phyloP scores from a whole-genome alignment of 108 stramenopile species.

The Mayamaea pseudoterrestris region DNA sequence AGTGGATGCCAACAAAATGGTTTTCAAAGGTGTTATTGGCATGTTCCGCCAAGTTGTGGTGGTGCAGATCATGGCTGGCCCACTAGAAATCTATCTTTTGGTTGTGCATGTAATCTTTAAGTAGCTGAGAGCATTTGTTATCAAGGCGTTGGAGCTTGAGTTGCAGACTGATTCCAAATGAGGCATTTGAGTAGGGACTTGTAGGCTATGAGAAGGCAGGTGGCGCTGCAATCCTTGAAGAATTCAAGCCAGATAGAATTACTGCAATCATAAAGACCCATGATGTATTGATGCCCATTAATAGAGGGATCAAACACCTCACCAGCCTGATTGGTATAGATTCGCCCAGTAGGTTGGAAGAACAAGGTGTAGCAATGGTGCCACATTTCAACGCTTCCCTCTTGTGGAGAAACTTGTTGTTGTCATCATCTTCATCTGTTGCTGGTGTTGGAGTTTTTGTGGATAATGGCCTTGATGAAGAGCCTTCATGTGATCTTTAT shows the following conservation, averaged over 20 bases:
- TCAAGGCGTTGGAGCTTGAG: constrained; percentile 5
- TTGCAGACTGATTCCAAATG: background rate
- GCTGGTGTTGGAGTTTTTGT: constrained; percentile 3
- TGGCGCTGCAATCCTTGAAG: background rate
- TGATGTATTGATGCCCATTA: constrained; percentile 13
- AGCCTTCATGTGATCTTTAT: constrained; percentile 18
- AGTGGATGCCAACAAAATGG: constrained; percentile 29
- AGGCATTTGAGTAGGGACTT: background rate
- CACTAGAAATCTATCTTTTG: constrained; percentile 10
- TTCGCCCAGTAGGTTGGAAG: constrained; percentile 1
- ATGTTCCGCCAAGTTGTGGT: constrained; percentile 28
- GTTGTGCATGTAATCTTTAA: constrained; percentile 8
- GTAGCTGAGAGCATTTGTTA: constrained; percentile 14
- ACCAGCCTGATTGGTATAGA: constrained; percentile 22
- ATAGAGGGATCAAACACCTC: constrained; percentile 12
- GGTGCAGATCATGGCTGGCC: constrained; percentile 16
- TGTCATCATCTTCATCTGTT: background rate
- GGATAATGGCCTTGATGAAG: constrained; percentile 1
- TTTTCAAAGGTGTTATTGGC: constrained; percentile 35
- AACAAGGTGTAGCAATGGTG: constrained; percentile 8
- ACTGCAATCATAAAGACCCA: constrained; percentile 18
- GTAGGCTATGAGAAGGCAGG: constrained; percentile 1
- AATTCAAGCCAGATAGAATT: constrained; percentile 16
- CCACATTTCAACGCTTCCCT: background rate
- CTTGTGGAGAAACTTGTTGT: background rate